Percentiles rank a stretch among this genome's conserved stretches.
phyloP scores from a whole-genome alignment of 805 yeast genomes.

The Yarrowia divulgata region DNA sequence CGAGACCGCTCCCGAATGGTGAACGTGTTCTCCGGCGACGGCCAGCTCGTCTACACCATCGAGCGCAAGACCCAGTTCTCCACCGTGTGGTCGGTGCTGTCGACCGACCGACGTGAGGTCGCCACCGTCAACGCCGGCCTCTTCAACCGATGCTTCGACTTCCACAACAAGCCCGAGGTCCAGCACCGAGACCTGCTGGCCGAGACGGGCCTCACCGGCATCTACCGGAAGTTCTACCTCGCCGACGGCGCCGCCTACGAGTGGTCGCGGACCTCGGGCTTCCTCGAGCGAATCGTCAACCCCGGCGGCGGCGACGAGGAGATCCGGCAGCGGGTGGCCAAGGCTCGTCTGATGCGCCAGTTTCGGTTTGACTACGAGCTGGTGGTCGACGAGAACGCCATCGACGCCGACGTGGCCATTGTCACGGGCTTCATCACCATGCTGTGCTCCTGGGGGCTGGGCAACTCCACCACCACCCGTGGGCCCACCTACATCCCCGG shows the following conservation, averaged over 20 bases:
- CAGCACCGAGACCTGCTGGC: constrained; percentile 56
- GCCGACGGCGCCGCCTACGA: constrained; percentile 62
- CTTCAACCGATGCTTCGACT: constrained; percentile 56
- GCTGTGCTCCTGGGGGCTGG: constrained; percentile 72
- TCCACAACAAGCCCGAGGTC: constrained; percentile 57
- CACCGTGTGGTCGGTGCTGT: constrained; percentile 61
- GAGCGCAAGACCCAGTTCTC: constrained; percentile 58
- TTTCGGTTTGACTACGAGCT: constrained; percentile 67
- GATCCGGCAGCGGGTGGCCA: constrained; percentile 60
- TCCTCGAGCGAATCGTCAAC: constrained; percentile 60
- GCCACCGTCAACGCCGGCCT: constrained; percentile 62
- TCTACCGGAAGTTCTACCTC: constrained; percentile 58
- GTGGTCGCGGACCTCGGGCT: constrained; percentile 63
- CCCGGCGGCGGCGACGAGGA: constrained; percentile 67
- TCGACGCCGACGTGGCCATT: constrained; percentile 61
- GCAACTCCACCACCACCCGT: constrained; percentile 60
- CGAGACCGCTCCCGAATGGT: constrained; percentile 55
- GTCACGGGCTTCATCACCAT: constrained; percentile 69
- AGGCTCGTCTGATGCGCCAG: constrained; percentile 63
- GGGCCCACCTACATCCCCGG: constrained; percentile 56
- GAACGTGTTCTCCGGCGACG: constrained; percentile 60
- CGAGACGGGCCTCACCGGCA: constrained; percentile 53
- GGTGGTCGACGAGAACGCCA: constrained; percentile 56
- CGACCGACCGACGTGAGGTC: constrained; percentile 57
- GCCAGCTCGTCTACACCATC: constrained; percentile 57